phyloP scores from a whole-genome alignment of 306 rosid genomes.

The Boehmeria nivea region DNA sequence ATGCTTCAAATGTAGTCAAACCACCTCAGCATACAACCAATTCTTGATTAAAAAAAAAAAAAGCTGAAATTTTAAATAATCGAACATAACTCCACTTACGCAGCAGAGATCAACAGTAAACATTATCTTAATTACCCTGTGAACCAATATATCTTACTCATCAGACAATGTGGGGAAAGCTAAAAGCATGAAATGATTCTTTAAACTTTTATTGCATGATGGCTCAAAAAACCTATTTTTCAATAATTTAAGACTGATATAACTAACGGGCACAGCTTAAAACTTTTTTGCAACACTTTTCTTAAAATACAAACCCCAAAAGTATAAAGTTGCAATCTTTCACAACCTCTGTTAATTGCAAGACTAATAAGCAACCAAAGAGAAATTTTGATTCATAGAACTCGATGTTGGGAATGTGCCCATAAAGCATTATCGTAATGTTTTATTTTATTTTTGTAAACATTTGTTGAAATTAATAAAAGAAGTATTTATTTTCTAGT shows the following conservation, averaged over 20 bases:
- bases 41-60: no score
- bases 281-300: background rate
- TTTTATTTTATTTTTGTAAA: no score
- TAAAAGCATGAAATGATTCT: background rate
- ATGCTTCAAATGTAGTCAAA: background rate
- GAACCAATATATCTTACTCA: background rate
- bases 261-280: background rate
- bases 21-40: background rate
- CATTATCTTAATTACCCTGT: no score
- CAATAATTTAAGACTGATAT: background rate
- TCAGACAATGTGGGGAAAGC: background rate
- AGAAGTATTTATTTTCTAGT: no score
- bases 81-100: no score
- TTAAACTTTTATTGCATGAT: background rate
- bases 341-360: conserved; percentile 1
- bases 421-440: no score
- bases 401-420: no score
- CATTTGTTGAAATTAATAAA: no score
- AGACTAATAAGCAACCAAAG: background rate
- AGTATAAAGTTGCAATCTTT: background rate
- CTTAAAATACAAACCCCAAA: background rate
- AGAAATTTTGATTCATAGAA: conserved; percentile 7
- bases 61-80: no score
- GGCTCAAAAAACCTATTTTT: background rate
- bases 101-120: background rate